A percentile compares a stretch with the other conserved stretches of the same genome.
Conservation (phyloP, 2,329 filamentous ascomycete genomes). For the Cladorrhinum sp. region DNA sequence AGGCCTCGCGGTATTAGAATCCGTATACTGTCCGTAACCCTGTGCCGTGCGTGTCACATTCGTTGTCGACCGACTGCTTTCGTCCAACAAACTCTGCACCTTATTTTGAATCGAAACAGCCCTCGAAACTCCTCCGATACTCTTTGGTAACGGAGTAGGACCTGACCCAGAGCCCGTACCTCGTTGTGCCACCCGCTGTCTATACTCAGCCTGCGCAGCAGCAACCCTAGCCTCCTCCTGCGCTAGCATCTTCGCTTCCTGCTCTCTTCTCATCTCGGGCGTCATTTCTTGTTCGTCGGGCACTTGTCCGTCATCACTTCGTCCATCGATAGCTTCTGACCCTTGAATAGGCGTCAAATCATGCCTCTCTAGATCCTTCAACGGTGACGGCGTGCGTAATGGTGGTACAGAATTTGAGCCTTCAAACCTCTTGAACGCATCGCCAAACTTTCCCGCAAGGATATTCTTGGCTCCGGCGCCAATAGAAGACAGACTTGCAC, state of each 20-base stretch:
- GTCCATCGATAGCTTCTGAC: conserved; percentile 68
- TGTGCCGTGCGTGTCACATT: conserved; percentile 69
- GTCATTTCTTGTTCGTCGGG: conserved; percentile 66
- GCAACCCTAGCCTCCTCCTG: conserved; percentile 90
- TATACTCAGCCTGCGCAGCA: conserved; percentile 84
- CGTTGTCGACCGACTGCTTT: conserved; percentile 62
- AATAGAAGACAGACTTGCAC: conserved; percentile 68
- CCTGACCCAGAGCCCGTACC: conserved; percentile 36
- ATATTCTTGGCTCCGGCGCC: conserved; percentile 72
- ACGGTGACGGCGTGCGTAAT: conserved; percentile 48
- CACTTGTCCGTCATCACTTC: conserved; percentile 64
- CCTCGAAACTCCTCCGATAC: conserved; percentile 57
- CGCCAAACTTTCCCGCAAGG: conserved; percentile 84
- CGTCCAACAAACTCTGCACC: conserved; percentile 79
- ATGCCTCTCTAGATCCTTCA: conserved; percentile 47
- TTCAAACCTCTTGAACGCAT: conserved; percentile 92
- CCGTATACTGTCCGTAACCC: conserved; percentile 86
- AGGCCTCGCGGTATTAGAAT: conserved; percentile 31
- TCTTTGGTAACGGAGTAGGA: conserved; percentile 50
- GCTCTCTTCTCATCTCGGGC: conserved; percentile 84
- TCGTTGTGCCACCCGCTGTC: conserved; percentile 65
- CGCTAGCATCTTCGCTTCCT: conserved; percentile 76
- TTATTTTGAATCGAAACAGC: conserved; percentile 89
- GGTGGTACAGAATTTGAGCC: conserved; percentile 34
- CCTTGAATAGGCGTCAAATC: conserved; percentile 69